Conservation (phyloP, 345 rosid genomes). For the Ceriops decandra region DNA sequence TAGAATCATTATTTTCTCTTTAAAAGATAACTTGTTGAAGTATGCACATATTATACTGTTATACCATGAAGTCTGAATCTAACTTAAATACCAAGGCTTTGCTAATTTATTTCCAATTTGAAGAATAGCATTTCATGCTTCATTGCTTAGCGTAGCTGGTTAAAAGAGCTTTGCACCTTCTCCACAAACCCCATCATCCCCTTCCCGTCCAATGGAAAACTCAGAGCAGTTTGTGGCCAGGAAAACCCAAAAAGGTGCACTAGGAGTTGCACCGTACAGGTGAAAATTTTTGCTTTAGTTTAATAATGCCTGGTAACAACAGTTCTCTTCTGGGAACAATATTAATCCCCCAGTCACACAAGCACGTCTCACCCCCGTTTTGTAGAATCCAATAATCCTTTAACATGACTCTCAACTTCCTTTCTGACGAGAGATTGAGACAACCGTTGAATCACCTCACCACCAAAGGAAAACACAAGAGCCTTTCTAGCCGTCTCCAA, state of each 20-base stretch:
- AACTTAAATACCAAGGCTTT: too few species aligned
- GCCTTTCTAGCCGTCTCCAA: constrained; percentile 72
- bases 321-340: background rate
- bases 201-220: too few species aligned
- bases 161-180: too few species aligned
- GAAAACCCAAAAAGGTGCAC: background rate
- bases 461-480: constrained; percentile 75
- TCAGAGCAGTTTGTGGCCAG: background rate
- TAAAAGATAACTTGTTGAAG: too few species aligned
- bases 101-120: too few species aligned
- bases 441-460: constrained; percentile 61
- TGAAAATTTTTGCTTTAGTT: background rate
- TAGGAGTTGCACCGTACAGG: background rate
- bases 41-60: too few species aligned
- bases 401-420: constrained; percentile 56
- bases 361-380: too few species aligned
- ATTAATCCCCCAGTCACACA: background rate
- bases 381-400: constrained; percentile 44
- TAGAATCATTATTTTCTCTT: too few species aligned
- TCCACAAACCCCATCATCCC: too few species aligned
- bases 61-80: too few species aligned
- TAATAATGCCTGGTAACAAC: background rate
- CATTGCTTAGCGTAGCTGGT: too few species aligned
- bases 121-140: too few species aligned
- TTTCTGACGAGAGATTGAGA: constrained; percentile 43